A percentile compares a stretch with the other conserved stretches of the same genome.
Evolutionary conservation across 2,329 filamentous ascomycete genomes (phyloP).

Genomic region (Colletotrichum tanaceti): DNA sequence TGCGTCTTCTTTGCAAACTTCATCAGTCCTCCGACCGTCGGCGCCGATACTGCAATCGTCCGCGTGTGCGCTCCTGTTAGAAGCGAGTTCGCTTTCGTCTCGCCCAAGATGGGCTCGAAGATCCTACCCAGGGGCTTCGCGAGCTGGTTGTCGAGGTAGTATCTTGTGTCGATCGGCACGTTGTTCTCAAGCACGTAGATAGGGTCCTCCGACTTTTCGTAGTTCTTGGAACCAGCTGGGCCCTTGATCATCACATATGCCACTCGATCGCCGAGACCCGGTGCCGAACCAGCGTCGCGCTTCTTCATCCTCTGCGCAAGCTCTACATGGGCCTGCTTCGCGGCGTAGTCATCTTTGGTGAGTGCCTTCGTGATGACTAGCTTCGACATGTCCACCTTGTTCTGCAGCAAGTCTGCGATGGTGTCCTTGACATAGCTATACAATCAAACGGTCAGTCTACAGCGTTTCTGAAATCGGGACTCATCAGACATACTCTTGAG

Average conservation of each 20-base stretch:
- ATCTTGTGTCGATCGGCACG: conserved; percentile 96
- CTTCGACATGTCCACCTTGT: conserved; percentile 99
- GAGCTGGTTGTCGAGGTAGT: conserved; percentile 98
- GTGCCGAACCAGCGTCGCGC: conserved; percentile 93
- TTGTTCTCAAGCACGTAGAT: conserved; percentile 98
- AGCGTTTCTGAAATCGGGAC: conserved; percentile 32
- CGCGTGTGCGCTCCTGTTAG: conserved; percentile 94
- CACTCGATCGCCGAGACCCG: conserved; percentile 92
- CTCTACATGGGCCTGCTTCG: conserved; percentile 96
- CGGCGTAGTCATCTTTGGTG: conserved; percentile 88
- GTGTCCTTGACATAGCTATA: conserved; percentile 92
- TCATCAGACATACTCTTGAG: conserved; percentile 80
- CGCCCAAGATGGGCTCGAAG: conserved; percentile 96
- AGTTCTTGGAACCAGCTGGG: conserved; percentile 89
- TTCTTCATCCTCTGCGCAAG: conserved; percentile 97
- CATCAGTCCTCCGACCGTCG: conserved; percentile 93
- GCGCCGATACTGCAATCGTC: conserved; percentile 91
- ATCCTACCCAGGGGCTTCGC: conserved; percentile 94
- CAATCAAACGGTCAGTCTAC: conserved; percentile 39
- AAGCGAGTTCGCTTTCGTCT: conserved; percentile 87
- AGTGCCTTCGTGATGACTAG: conserved; percentile 98
- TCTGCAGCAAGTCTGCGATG: conserved; percentile 94
- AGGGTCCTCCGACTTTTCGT: conserved; percentile 96
- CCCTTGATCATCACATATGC: conserved; percentile 98
- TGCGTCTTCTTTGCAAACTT: conserved; percentile 98